These are phyloP conservation scores for Arabidopsis suecica DNA, from an alignment of 345 rosid genomes.

Conservation along the genomic window DNA sequence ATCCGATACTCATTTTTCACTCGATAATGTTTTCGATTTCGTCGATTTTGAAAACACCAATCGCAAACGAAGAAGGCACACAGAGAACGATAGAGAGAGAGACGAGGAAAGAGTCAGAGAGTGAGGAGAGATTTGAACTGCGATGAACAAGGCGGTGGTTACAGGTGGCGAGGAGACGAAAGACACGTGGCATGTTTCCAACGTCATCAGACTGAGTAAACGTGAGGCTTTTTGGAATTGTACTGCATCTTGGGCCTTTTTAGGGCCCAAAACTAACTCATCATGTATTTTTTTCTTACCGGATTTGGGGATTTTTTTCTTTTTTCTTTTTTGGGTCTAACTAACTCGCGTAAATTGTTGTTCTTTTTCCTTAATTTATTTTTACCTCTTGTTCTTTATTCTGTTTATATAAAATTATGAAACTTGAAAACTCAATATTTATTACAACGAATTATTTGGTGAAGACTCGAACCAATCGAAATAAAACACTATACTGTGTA, in stretches of 20 bases:
- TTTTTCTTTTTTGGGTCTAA: too few species aligned
- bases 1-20: slow-evolving; percentile 32
- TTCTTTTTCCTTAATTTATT: too few species aligned
- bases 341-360: too few species aligned
- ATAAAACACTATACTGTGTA: too few species aligned
- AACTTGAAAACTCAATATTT: too few species aligned
- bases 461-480: too few species aligned
- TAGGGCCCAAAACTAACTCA: background rate
- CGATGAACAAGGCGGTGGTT: slow-evolving; percentile 35
- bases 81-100: slow-evolving; percentile 13
- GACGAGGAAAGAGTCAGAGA: slow-evolving; percentile 7
- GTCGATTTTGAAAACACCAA: slow-evolving; percentile 12
- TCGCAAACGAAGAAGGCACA: slow-evolving; percentile 14
- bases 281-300: too few species aligned
- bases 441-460: too few species aligned
- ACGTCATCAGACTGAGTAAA: slow-evolving; percentile 21
- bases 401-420: too few species aligned
- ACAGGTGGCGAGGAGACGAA: slow-evolving; percentile 36
- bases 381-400: too few species aligned
- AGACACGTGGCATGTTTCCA: slow-evolving; percentile 14
- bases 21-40: background rate
- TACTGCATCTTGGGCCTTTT: background rate
- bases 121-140: slow-evolving; percentile 37
- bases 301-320: too few species aligned
- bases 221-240: slow-evolving; percentile 5